These are phyloP conservation scores for Arthroderma uncinatum DNA, from an alignment of 2,329 filamentous ascomycete species.

Conservation along the genomic window DNA sequence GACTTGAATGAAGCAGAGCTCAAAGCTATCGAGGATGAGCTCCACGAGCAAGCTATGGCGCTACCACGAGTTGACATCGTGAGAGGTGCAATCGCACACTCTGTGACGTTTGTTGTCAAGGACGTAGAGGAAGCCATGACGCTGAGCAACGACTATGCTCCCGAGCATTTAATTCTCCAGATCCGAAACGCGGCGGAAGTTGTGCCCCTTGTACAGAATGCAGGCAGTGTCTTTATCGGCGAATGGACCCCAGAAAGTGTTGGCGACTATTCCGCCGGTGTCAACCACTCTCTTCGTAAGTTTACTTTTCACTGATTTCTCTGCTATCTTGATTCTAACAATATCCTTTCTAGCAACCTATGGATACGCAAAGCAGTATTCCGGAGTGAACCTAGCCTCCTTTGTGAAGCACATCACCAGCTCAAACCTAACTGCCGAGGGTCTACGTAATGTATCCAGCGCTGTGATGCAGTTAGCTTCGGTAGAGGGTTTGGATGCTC, in stretches of 20 bases:
- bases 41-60: constrained; percentile 75
- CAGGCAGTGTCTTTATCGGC: constrained; percentile 90
- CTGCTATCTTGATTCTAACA: constrained; percentile 17
- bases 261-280: constrained; percentile 93
- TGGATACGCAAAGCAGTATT: constrained; percentile 97
- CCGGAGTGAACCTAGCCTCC: constrained; percentile 86
- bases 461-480: constrained; percentile 93
- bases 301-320: constrained; percentile 20
- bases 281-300: constrained; percentile 95
- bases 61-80: constrained; percentile 90
- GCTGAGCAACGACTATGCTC: constrained; percentile 87
- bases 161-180: constrained; percentile 92
- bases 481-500: constrained; percentile 89
- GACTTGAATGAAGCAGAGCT: constrained; percentile 63
- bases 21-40: constrained; percentile 75
- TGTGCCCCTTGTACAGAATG: constrained; percentile 75
- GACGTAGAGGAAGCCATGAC: constrained; percentile 61
- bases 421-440: constrained; percentile 75
- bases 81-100: constrained; percentile 78
- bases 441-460: constrained; percentile 69
- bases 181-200: constrained; percentile 62
- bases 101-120: constrained; percentile 68
- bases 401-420: constrained; percentile 98
- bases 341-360: constrained; percentile 60
- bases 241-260: constrained; percentile 96